Base-by-base conservation (phyloP, 78 protist genomes). In the Chrysochromulina parva region DNA sequence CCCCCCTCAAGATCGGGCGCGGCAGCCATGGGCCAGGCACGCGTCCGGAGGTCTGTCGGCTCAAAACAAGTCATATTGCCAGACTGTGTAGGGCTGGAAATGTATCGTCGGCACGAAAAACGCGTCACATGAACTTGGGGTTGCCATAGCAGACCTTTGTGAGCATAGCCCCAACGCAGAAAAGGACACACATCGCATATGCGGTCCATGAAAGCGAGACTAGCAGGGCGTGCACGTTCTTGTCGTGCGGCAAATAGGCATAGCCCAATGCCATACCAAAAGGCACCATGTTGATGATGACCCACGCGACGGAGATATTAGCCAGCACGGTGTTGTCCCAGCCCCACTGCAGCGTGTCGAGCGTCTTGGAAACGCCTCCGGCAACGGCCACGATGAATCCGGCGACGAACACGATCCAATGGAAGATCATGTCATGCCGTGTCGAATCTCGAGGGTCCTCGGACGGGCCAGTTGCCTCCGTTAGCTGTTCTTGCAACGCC, bases 261-360 rank as follows among this genome's bases (percentile, higher is more conserved):
- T 74, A 74, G 13, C 82, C 82, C 4, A 74, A 57, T n/a, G 82
- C 82, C 82, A 74, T 74, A 11, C 82, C 82, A 48, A 74, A 74
- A n/a, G 82, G 82, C 24, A 74, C 82, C 82, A 74, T 74, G 24
- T 74, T 74, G 82, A 74, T 74, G 16, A 74, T 19, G 24, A 74
- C 82, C 82, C 82, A 74, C 82, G 82, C 82, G 0, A 74, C 82
- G 6, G 82, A 69, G 78, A 69, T 16, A 50, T 69, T 69, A 5
- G 78, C 78, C 5, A 69, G 78, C 38, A 69, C 78, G 3, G 78
- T 69, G 50, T 69, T 69, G 14, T 69, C 78, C 82, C 82, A 74
- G 2, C 53, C 82, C 82, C 57, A 74, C 57, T 48, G 82, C 82
- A 74, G 55, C 13, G 78, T 69, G 78, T 69, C 78, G 26, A 69